These are phyloP conservation scores for Tuber indicum DNA, from an alignment of 495 filamentous ascomycete species.

Conservation along the genomic window DNA sequence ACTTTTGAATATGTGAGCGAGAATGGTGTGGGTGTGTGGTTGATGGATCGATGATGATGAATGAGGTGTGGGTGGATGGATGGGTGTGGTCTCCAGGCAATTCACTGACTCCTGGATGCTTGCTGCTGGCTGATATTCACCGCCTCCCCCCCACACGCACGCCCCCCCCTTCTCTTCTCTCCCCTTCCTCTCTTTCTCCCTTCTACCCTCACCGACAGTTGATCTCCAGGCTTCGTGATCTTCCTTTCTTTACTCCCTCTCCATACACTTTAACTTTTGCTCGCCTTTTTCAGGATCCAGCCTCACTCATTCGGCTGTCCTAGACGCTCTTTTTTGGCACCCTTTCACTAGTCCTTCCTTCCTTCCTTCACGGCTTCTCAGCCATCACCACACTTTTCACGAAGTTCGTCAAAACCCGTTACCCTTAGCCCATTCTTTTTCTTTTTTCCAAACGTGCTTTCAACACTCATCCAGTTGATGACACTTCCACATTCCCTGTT, in stretches of 20 bases:
- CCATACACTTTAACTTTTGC: slow-evolving; percentile 42
- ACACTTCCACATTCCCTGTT: slow-evolving; percentile 36
- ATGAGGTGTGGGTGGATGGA: slow-evolving; percentile 4
- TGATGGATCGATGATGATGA: background rate
- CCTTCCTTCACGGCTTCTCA: slow-evolving; percentile 38
- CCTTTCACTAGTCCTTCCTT: slow-evolving; percentile 37
- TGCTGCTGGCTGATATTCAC: slow-evolving; percentile 20
- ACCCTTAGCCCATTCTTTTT: slow-evolving; percentile 37
- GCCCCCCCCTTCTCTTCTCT: slow-evolving; percentile 43
- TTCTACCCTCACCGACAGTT: slow-evolving; percentile 37
- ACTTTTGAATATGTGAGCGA: background rate
- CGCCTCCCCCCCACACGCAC: slow-evolving; percentile 29
- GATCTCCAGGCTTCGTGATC: slow-evolving; percentile 39
- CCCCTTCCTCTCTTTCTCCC: slow-evolving; percentile 36
- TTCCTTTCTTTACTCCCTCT: slow-evolving; percentile 34
- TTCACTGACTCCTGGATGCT: slow-evolving; percentile 1
- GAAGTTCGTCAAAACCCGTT: slow-evolving; percentile 10
- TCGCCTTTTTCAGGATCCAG: slow-evolving; percentile 43
- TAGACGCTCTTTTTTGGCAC: slow-evolving; percentile 43
- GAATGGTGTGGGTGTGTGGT: background rate
- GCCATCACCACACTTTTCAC: slow-evolving; percentile 35
- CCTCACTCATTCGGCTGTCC: slow-evolving; percentile 44
- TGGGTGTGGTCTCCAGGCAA: background rate
- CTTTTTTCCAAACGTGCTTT: slow-evolving; percentile 33
- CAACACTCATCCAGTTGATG: slow-evolving; percentile 38